Conservation (phyloP, 192 early-diverging fungal species). For the Backusella westeae region DNA sequence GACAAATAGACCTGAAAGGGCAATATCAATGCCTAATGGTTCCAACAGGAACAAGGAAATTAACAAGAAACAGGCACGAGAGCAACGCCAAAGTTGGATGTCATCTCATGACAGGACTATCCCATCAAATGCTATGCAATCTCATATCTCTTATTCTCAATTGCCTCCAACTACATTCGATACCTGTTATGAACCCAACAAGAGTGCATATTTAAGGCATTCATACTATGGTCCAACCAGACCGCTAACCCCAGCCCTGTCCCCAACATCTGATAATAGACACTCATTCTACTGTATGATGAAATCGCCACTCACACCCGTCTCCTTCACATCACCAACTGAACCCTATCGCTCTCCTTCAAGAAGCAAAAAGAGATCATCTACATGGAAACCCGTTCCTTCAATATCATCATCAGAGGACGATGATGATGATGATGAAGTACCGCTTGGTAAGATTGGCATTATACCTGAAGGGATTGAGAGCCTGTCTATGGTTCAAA, state of each 20-base stretch:
- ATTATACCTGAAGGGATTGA: neutral
- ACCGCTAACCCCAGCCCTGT: neutral
- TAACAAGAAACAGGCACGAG: neutral
- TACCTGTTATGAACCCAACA: neutral
- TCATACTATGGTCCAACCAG: neutral
- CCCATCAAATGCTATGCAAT: neutral
- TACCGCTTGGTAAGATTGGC: neutral
- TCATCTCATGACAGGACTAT: neutral
- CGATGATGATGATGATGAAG: neutral
- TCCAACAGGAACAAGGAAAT: neutral
- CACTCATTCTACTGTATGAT: neutral
- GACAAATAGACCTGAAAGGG: neutral
- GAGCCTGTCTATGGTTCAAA: neutral
- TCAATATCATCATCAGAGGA: neutral
- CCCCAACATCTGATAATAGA: neutral
- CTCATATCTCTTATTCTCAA: neutral
- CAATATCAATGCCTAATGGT: neutral
- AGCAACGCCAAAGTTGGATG: neutral
- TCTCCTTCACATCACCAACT: neutral
- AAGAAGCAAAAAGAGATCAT: neutral
- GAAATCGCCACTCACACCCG: neutral
- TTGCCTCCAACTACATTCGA: neutral
- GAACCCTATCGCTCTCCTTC: neutral
- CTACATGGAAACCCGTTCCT: neutral
- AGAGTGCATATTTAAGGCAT: neutral